Evolutionary conservation across 257 asterid species (phyloP).

Genomic region (Nemophila menziesii): DNA sequence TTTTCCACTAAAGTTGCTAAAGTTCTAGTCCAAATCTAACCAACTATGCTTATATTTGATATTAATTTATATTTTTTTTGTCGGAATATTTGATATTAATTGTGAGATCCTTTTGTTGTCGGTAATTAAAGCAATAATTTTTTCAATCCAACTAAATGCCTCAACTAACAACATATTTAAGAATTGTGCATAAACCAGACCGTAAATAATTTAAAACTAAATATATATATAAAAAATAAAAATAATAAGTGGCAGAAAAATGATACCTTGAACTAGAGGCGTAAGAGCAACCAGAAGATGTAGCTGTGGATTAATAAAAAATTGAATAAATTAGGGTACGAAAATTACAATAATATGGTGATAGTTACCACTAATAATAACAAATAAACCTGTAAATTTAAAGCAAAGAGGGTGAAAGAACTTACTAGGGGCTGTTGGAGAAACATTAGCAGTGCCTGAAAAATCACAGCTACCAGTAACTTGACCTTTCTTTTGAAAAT

Average conservation of each 20-base stretch:
- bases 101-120: too few species aligned
- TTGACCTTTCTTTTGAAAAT: conserved; percentile 50
- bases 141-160: too few species aligned
- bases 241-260: conserved; percentile 10
- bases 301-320: conserved; percentile 23
- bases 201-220: not conserved
- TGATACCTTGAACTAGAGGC: conserved; percentile 58
- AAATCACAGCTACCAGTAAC: conserved; percentile 56
- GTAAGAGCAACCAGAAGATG: conserved; percentile 40
- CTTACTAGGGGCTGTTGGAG: conserved; percentile 40
- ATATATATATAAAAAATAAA: not conserved
- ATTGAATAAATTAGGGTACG: not conserved
- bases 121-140: too few species aligned
- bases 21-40: too few species aligned
- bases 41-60: too few species aligned
- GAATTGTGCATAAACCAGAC: not conserved
- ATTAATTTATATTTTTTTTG: too few species aligned
- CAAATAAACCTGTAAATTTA: too few species aligned
- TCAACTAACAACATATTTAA: not conserved
- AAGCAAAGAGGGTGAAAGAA: too few species aligned
- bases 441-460: conserved; percentile 34
- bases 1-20: too few species aligned
- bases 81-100: too few species aligned
- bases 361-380: not conserved
- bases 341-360: not conserved